Evolutionary conservation across 2,329 filamentous ascomycete genomes (phyloP).

Genomic region (Colletotrichum liaoningense): DNA sequence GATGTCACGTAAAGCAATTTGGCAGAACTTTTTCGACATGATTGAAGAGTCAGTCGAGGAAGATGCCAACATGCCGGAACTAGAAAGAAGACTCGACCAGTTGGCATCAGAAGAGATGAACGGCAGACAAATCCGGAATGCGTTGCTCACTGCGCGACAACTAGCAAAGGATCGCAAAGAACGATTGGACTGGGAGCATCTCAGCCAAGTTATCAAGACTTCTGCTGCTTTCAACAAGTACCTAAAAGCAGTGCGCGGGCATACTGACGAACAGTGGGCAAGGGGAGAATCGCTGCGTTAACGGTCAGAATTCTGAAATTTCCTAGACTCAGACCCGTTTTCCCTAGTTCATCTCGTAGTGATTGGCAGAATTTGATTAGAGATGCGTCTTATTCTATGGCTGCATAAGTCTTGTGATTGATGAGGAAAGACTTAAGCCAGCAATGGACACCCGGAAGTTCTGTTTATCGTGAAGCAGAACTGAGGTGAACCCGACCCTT

Average conservation of each 20-base stretch:
- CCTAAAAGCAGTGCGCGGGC: constrained; percentile 33
- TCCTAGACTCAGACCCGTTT: too few species aligned
- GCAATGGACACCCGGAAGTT: too few species aligned
- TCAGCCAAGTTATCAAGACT: constrained; percentile 38
- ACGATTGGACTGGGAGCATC: constrained; percentile 36
- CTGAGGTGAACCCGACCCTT: too few species aligned
- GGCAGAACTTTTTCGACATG: constrained; percentile 43
- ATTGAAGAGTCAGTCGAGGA: constrained; percentile 2
- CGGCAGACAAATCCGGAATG: constrained; percentile 56
- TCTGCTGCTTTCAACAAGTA: constrained; percentile 38
- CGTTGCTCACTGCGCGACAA: constrained; percentile 44
- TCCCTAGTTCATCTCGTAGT: too few species aligned
- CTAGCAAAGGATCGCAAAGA: constrained; percentile 36
- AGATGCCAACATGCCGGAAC: neutral
- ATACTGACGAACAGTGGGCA: constrained; percentile 37
- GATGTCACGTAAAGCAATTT: constrained; percentile 41
- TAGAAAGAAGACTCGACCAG: constrained; percentile 38
- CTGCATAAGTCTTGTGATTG: too few species aligned
- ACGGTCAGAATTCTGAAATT: too few species aligned
- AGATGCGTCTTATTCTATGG: too few species aligned
- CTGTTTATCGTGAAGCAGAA: too few species aligned
- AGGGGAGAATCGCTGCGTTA: constrained; percentile 8
- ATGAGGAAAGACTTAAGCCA: too few species aligned
- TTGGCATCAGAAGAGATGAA: constrained; percentile 51
- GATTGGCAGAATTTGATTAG: too few species aligned